Conservation (phyloP, 352 stramenopile species). For the Pilasporangium apinafurcum region DNA sequence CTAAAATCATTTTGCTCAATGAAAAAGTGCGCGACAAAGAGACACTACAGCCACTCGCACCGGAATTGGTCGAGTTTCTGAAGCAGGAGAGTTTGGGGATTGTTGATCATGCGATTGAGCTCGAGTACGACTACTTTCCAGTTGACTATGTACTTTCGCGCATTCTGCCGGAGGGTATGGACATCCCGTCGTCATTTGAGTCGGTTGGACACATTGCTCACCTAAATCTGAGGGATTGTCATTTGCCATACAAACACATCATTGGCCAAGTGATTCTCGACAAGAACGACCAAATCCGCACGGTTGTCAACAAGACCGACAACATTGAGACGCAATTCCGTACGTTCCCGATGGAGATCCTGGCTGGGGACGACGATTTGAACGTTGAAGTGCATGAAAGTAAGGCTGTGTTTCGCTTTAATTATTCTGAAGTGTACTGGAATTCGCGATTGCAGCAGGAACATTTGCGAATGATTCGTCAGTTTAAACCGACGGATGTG, state of each 20-base stretch:
- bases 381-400: constrained; percentile 91
- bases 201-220: constrained; percentile 96
- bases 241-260: constrained; percentile 94
- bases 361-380: constrained; percentile 83
- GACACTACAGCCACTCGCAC: constrained; percentile 38
- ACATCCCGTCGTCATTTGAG: constrained; percentile 94
- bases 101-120: constrained; percentile 58
- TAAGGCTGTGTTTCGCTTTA: constrained; percentile 91
- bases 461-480: constrained; percentile 88
- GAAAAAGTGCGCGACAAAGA: constrained; percentile 53
- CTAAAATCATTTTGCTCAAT: constrained; percentile 67
- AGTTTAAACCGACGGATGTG: constrained; percentile 55
- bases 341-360: constrained; percentile 96
- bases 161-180: constrained; percentile 74
- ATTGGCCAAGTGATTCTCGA: constrained; percentile 98
- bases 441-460: constrained; percentile 95
- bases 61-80: constrained; percentile 50
- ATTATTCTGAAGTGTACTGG: constrained; percentile 97
- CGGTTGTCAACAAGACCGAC: constrained; percentile 97
- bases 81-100: constrained; percentile 49
- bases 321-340: constrained; percentile 94
- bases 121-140: constrained; percentile 74
- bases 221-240: constrained; percentile 93
- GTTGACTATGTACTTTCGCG: constrained; percentile 78
- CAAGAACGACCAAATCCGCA: constrained; percentile 94